phyloP scores from a whole-genome alignment of 2,329 filamentous ascomycete genomes.

The Colletotrichum godetiae region DNA sequence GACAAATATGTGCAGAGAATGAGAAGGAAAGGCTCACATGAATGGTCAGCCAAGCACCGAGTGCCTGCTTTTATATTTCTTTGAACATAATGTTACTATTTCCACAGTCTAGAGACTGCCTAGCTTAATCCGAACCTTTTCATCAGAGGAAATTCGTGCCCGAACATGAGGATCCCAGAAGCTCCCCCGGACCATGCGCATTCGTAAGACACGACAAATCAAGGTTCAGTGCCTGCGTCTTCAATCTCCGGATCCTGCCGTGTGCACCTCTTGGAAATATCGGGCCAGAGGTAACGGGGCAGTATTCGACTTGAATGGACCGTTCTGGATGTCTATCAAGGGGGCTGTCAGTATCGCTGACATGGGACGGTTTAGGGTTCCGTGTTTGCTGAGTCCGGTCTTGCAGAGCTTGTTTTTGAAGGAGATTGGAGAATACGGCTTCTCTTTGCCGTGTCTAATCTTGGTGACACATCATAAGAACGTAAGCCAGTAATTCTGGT shows the following conservation, averaged over 20 bases:
- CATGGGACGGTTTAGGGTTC: neutral
- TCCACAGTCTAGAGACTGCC: neutral
- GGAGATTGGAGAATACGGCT: neutral
- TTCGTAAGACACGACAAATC: neutral
- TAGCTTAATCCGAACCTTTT: neutral
- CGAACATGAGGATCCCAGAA: neutral
- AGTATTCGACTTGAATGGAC: neutral
- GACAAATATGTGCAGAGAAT: neutral
- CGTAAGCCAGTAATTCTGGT: too few species aligned
- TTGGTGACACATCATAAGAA: too few species aligned
- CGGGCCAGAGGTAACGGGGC: neutral
- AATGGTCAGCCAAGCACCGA: neutral
- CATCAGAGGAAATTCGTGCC: neutral
- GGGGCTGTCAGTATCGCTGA: neutral
- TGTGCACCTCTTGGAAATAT: neutral
- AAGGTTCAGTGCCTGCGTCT: neutral
- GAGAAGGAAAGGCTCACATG: neutral
- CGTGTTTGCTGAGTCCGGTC: neutral
- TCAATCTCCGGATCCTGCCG: neutral
- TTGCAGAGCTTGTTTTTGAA: neutral
- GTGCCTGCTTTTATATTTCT: neutral
- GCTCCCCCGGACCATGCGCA: neutral
- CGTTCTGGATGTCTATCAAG: neutral
- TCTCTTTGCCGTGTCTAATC: neutral
- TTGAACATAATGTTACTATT: neutral